Evolutionary conservation across 2,329 filamentous ascomycete genomes (phyloP), one percentile per base, ranked within the genome.

Genomic region (Aureobasidium mangrovei): DNA sequence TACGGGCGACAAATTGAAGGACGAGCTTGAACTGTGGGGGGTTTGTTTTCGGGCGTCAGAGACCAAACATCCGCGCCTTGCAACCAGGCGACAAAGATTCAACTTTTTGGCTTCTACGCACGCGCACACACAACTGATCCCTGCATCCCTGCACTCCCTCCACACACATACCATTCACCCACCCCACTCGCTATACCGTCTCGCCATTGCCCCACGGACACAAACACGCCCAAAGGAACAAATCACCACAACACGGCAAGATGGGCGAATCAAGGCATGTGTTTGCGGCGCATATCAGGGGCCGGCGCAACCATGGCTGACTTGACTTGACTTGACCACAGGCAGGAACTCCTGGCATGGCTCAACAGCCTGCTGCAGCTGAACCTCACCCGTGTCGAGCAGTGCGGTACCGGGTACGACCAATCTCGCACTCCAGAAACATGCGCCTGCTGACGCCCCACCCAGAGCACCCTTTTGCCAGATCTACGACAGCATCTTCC

Each of bases 401-500:
- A 98, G 80, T 97, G 91, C 72, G 93, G 93, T 71, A 97, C 91
- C 67, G 93, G 91, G 91, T 97, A 84, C 48, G 26, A 3, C 3
- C 8, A 10, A 27, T 29, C 32, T 24, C n/a, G 3, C 26, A 9
- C 32, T 12, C 26, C 33, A n/a, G 24, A n/a, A 35, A 35, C 32
- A 12, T 12, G 10, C 4, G 56, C 54, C 44, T 54, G 40, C 48
- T 53, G 24, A 53, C 48, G 8, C 10, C 4, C 2, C 40, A 57
- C 58, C 57, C 67, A 97, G 91, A 70, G 91, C 93, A 63, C 91
- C 91, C 45, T 81, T 95, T 59, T 98, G 93, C 77, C 93, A 98
- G 75, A 83, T 98, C 65, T 96, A 95, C 72, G 93, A 98, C 77
- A 95, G 90, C 72, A 96, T 98, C 77, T 97, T 90, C 77, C 83